Percentiles rank a stretch among this genome's conserved stretches.
Conservation (phyloP, 495 filamentous ascomycete species). For the Terfezia claveryi region DNA sequence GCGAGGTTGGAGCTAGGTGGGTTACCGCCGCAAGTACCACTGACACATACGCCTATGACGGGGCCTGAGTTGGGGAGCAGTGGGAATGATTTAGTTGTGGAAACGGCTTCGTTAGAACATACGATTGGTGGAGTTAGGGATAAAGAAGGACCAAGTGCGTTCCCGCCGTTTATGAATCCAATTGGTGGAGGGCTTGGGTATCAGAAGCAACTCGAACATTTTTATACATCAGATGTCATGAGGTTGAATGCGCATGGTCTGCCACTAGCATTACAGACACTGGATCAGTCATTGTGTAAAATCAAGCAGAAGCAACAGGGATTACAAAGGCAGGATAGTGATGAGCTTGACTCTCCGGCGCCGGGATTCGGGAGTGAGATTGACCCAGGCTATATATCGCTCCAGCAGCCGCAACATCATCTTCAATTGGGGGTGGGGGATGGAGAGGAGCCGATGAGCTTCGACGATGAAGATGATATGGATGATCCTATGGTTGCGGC, state of each 20-base stretch:
- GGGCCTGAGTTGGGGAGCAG: no score
- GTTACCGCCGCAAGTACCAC: no score
- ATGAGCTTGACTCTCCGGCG: background rate
- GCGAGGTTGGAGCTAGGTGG: no score
- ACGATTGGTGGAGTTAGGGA: background rate
- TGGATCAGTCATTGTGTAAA: conserved; percentile 15
- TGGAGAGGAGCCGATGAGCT: background rate
- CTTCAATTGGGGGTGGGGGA: background rate
- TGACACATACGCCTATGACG: no score
- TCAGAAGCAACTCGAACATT: conserved; percentile 3
- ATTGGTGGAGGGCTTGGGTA: conserved; percentile 17
- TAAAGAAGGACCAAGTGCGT: background rate
- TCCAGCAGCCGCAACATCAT: no score
- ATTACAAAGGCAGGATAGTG: background rate
- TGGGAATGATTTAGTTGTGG: no score
- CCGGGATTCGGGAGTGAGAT: conserved; percentile 12
- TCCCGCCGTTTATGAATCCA: conserved; percentile 15
- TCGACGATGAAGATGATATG: conserved; percentile 41
- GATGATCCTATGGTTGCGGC: conserved; percentile 85
- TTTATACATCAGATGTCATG: conserved; percentile 7
- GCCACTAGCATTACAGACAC: conserved; percentile 13
- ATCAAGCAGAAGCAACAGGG: conserved; percentile 18
- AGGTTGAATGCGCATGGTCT: conserved; percentile 15
- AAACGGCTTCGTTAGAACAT: background rate
- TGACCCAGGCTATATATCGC: background rate